Conservation (phyloP, 495 filamentous ascomycete species). For the Hypoxylon lienhwacheense region DNA sequence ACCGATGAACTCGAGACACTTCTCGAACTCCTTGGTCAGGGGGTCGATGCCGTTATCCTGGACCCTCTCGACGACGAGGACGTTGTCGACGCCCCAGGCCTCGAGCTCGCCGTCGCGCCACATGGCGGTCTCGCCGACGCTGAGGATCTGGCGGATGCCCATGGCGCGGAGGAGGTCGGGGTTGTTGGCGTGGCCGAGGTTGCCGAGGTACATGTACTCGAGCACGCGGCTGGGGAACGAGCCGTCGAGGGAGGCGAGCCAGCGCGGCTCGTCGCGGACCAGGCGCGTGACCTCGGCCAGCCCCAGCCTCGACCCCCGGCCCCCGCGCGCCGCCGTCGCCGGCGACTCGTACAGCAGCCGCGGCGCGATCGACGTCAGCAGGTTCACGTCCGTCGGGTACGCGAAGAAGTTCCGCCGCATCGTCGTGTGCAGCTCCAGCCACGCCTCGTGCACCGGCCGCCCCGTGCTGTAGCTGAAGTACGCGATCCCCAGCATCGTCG, state of each 20-base stretch:
- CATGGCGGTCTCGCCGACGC: conserved; percentile 85
- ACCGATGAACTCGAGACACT: conserved; percentile 93
- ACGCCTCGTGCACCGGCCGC: conserved; percentile 76
- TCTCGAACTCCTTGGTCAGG: conserved; percentile 80
- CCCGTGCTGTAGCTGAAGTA: conserved; percentile 91
- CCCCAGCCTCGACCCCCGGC: conserved; percentile 59
- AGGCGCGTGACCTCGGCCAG: conserved; percentile 50
- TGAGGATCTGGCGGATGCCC: conserved; percentile 85
- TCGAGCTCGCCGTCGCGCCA: conserved; percentile 72
- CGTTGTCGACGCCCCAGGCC: conserved; percentile 70
- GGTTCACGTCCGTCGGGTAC: conserved; percentile 83
- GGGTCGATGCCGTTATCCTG: conserved; percentile 98
- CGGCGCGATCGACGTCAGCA: conserved; percentile 72
- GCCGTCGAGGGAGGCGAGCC: conserved; percentile 84
- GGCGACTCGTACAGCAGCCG: conserved; percentile 63
- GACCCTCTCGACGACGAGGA: conserved; percentile 77
- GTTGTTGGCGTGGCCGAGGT: conserved; percentile 90
- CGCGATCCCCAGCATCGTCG: conserved; percentile 79
- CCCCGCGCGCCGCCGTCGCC: too few relatives aligned
- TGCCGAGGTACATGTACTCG: conserved; percentile 95
- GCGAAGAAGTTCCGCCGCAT: conserved; percentile 93
- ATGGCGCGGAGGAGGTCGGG: conserved; percentile 75
- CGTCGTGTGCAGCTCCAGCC: conserved; percentile 79
- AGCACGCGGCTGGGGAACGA: conserved; percentile 85
- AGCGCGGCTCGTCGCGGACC: conserved; percentile 63